Base-by-base conservation (phyloP, 2,329 filamentous ascomycete genomes). In the Alternaria brassicicola region DNA sequence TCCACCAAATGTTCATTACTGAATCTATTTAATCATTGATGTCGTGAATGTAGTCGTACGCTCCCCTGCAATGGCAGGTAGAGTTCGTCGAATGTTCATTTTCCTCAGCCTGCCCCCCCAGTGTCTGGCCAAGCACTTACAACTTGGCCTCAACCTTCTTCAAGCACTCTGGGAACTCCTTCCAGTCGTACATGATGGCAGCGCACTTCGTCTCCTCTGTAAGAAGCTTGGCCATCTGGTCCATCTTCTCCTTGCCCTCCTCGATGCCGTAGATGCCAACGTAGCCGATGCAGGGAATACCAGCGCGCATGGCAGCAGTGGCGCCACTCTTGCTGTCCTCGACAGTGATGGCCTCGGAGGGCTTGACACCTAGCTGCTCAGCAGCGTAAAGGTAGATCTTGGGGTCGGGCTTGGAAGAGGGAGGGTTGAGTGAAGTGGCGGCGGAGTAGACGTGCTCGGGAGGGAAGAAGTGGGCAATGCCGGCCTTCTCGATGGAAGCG, bases 241-340 rank as follows among this genome's bases (percentile, higher is more conserved):
- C 69, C 74, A 76, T 76, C 74, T 77, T 77, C 67, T 77, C 71
- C 68, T 75, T 70, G 67, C 74, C 74, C 63, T 79, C 75, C 75
- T 82, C 74, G 52, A 76, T 73, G 57, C 75, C 74, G 69, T 76
- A 65, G 82, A 83, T 89, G 35, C 93, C 93, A 28, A 95, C 90
- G 78, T 97, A 97, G 54, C 89, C 93, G 69, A 97, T 88, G 63
- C 90, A 88, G 62, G 87, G 89, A 73, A 97, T 95, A 48, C 87
- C 87, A 17, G 93, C 93, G 59, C 90, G 85, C 71, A 88, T 87
- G 57, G 88, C 89, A 65, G 90, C 92, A 57, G 90, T 85, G 41
- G 91, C 90, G 61, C 93, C 93, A 68, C 89, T 92, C 85, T 91
- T 92, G 83, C 88, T 92, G 82, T 97, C 93, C 83, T 97, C 93